These are phyloP conservation scores for Diophrys appendiculata DNA, from an alignment of 73 alveolate genomes.

Conservation along the genomic window DNA sequence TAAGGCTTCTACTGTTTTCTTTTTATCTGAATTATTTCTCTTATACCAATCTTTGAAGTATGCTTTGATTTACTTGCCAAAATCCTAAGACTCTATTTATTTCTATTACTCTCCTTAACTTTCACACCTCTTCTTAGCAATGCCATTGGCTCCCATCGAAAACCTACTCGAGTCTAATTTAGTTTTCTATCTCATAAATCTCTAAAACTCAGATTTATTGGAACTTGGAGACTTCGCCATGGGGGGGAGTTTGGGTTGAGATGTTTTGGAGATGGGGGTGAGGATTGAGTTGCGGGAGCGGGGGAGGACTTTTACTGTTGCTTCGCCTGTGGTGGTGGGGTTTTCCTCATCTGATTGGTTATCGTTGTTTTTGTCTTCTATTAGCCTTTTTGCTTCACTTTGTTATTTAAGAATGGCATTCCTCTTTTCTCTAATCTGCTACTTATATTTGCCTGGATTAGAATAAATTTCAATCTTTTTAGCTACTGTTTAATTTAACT, in stretches of 20 bases:
- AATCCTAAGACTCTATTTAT: background rate
- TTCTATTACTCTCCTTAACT: background rate
- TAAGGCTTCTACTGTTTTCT: background rate
- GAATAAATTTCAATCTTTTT: slow-evolving; percentile 2
- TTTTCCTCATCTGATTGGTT: background rate
- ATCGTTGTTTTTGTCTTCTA: background rate
- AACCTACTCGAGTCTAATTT: background rate
- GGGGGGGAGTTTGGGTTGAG: background rate
- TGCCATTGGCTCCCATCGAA: too few species aligned
- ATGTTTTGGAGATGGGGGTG: too few species aligned
- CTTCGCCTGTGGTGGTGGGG: background rate
- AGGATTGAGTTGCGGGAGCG: too few species aligned
- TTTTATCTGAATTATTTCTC: background rate
- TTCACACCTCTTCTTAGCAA: too few species aligned
- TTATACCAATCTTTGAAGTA: background rate
- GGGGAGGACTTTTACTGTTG: too few species aligned
- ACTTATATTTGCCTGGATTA: background rate
- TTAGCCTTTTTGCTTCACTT: background rate
- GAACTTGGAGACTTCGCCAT: background rate
- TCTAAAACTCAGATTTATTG: too few species aligned
- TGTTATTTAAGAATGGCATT: background rate
- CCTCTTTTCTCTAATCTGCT: background rate
- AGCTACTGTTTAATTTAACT: background rate
- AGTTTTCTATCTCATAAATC: background rate
- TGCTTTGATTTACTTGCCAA: background rate